Conservation (phyloP, 768 basidiomycete species). For the Lactarius indigo region DNA sequence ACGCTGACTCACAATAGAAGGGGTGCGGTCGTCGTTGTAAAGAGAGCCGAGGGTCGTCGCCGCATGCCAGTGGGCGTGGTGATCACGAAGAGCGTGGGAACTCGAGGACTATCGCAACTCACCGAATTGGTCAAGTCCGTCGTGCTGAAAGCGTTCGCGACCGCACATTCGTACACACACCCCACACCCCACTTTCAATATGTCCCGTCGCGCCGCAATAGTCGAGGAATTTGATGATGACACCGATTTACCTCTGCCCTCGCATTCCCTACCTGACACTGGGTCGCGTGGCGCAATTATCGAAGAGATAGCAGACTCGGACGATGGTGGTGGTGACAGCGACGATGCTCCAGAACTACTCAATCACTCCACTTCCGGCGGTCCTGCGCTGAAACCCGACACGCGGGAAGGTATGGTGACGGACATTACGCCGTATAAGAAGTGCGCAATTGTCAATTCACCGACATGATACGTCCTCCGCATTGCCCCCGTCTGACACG, state of each 20-base stretch:
- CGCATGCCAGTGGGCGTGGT: slow-evolving; percentile 2
- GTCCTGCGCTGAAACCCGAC: slow-evolving; percentile 31
- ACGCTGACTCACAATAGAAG: slow-evolving; percentile 11
- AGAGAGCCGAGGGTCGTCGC: slow-evolving; percentile 1
- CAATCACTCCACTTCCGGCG: slow-evolving; percentile 57
- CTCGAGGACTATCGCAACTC: neutral
- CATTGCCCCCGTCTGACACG: slow-evolving; percentile 17
- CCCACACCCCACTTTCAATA: slow-evolving; percentile 30
- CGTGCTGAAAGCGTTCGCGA: neutral
- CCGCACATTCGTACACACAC: neutral
- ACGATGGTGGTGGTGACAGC: slow-evolving; percentile 37
- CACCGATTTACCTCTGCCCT: slow-evolving; percentile 82
- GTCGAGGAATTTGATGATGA: slow-evolving; percentile 92
- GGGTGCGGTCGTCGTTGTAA: slow-evolving; percentile 2
- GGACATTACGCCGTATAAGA: slow-evolving; percentile 82
- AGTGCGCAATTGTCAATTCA: slow-evolving; percentile 43
- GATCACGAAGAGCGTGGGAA: slow-evolving; percentile 24
- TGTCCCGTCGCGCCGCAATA: slow-evolving; percentile 69
- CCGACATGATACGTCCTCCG: slow-evolving; percentile 10
- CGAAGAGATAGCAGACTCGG: slow-evolving; percentile 56
- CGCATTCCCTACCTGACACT: slow-evolving; percentile 58
- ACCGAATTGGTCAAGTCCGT: neutral
- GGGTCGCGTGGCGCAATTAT: slow-evolving; percentile 73
- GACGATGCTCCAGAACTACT: slow-evolving; percentile 29
- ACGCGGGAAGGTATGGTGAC: slow-evolving; percentile 39